Base-by-base conservation (phyloP, 495 filamentous ascomycete genomes). In the Hypoxylon intermedium region DNA sequence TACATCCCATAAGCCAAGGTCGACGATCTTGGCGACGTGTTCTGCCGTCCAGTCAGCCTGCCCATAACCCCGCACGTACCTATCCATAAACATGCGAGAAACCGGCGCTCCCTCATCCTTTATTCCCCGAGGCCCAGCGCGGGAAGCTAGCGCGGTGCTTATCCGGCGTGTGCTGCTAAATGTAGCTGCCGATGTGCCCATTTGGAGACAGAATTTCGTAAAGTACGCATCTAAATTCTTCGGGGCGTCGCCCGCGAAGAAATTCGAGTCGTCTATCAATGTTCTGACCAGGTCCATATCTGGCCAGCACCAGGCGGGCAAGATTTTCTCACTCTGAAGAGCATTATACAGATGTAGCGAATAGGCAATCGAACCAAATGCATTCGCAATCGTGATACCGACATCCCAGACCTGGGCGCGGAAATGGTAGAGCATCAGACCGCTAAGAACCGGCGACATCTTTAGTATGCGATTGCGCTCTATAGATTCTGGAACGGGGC, bases 331-430 rank as follows among this genome's bases (percentile, higher is more conserved):
- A n/a, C 59, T 50, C 7, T 38, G 55, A 6, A 72, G 19, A 0
- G 75, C 74, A 23, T 77, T 74, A 47, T 75, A 79, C 0, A 80
- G 62, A 36, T 80, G 75, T 1, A 37, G 18, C 1, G 64, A 37
- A 40, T 70, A 73, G 2, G 68, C 36, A 6, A 78, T 66, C 3
- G 76, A 75, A 9, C 72, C 72, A 68, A 64, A 78, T 3, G 73
- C 67, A 19, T 74, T 68, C 9, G 54, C 65, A 31, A 75, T 59
- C 3, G 47, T 55, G 12, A 77, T 26, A 0, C 73, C 70, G 2
- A 65, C 12, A 6, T 70, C 55, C 53, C 73, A 66, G 6, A 57
- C 43, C 1, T 26, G 30, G 1, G 38, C 31, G 19, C 74, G 74
- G 12, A 70, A 61, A 12, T 55, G 38, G 46, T 72, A 74, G 9